Conservation (phyloP, 2,329 filamentous ascomycete species). For the Ceratocystis colombiana region DNA sequence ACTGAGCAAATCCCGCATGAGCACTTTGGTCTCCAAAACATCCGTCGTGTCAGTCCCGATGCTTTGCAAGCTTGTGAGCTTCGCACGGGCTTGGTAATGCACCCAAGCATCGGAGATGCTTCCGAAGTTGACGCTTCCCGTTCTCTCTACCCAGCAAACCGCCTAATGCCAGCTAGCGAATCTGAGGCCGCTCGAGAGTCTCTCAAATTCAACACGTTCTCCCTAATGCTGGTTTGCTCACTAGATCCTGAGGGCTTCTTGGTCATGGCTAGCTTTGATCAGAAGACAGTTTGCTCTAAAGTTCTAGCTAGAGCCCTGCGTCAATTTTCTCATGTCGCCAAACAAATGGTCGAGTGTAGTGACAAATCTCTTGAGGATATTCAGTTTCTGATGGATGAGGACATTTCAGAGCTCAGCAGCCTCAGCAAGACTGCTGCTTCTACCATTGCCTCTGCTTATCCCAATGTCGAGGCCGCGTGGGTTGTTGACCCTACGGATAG, state of each 20-base stretch:
- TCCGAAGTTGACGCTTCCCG: conserved; percentile 27
- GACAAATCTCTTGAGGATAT: conserved; percentile 33
- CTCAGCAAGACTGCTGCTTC: conserved; percentile 29
- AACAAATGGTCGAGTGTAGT: conserved; percentile 39
- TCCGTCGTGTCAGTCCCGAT: conserved; percentile 46
- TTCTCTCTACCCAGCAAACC: conserved; percentile 37
- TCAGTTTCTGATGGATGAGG: conserved; percentile 32
- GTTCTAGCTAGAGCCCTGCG: conserved; percentile 45
- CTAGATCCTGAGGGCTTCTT: conserved; percentile 46
- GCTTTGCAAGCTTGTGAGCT: conserved; percentile 47
- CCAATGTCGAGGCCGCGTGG: conserved; percentile 32
- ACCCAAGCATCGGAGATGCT: conserved; percentile 34
- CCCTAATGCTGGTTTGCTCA: conserved; percentile 56
- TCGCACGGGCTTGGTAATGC: conserved; percentile 46
- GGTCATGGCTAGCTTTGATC: conserved; percentile 56
- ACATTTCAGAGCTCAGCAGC: conserved; percentile 31
- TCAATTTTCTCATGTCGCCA: conserved; percentile 43
- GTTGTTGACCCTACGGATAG: conserved; percentile 35
- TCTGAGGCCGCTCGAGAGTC: conserved; percentile 50
- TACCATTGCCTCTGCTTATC: conserved; percentile 29
- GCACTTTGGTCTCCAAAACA: conserved; percentile 52
- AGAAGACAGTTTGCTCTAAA: conserved; percentile 43
- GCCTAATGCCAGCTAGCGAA: conserved; percentile 46
- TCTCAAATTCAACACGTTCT: conserved; percentile 49
- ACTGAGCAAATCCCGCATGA: conserved; percentile 53